A percentile compares a stretch with the other conserved stretches of the same genome.
phyloP scores from a whole-genome alignment of 2,329 filamentous ascomycete species.

The Exophiala xenobiotica region DNA sequence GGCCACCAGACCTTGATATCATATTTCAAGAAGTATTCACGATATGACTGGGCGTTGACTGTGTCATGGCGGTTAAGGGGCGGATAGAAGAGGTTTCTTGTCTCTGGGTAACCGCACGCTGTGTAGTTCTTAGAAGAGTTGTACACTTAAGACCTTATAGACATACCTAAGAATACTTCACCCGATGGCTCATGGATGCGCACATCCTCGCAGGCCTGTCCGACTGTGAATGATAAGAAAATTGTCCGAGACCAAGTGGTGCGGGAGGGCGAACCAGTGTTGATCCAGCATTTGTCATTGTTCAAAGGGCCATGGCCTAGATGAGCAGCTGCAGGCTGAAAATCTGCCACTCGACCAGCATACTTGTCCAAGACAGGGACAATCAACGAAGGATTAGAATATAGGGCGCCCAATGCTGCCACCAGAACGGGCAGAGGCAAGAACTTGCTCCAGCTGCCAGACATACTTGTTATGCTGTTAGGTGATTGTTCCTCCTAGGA shows the following conservation, averaged over 20 bases:
- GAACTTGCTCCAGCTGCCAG: slow-evolving; percentile 3
- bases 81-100: slow-evolving; percentile 17
- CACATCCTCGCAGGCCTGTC: slow-evolving; percentile 23
- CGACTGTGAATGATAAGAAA: slow-evolving; percentile 8
- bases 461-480: no score
- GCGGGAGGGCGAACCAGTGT: slow-evolving; percentile 10
- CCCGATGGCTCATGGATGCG: slow-evolving; percentile 18
- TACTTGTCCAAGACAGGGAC: slow-evolving; percentile 11
- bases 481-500: not conserved
- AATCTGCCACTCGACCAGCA: slow-evolving; percentile 1
- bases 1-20: slow-evolving; percentile 17
- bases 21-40: slow-evolving; percentile 24
- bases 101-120: slow-evolving; percentile 24
- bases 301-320: slow-evolving; percentile 14
- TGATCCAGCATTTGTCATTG: slow-evolving; percentile 21
- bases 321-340: slow-evolving; percentile 2
- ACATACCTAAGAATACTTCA: slow-evolving; percentile 18
- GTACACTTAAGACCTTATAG: not conserved
- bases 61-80: slow-evolving; percentile 15
- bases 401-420: slow-evolving; percentile 3
- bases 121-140: not conserved
- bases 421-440: slow-evolving; percentile 6
- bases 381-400: slow-evolving; percentile 7
- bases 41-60: slow-evolving; percentile 11
- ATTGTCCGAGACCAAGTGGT: not conserved